Percentiles rank a stretch among this genome's conserved stretches.
Conservation (phyloP, 2,329 filamentous ascomycete genomes). For the Fonsecaea monophora region DNA sequence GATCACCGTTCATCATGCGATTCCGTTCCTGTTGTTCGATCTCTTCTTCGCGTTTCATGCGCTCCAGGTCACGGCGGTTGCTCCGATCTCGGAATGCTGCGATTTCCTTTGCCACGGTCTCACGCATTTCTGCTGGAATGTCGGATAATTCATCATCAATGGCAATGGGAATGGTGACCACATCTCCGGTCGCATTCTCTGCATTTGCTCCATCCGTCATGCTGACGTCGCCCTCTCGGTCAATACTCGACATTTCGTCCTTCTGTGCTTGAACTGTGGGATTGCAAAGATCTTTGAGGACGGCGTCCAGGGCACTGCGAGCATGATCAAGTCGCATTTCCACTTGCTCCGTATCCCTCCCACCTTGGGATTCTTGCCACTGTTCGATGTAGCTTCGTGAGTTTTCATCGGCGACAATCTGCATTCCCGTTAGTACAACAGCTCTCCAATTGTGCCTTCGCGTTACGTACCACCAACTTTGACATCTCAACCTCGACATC, state of each 20-base stretch:
- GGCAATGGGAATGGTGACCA: conserved; percentile 86
- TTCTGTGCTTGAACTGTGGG: conserved; percentile 61
- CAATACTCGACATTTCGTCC: conserved; percentile 56
- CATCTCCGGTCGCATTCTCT: conserved; percentile 62
- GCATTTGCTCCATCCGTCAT: conserved; percentile 66
- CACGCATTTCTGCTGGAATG: conserved; percentile 94
- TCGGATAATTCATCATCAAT: conserved; percentile 93
- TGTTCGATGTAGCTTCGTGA: conserved; percentile 86
- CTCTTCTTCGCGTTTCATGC: conserved; percentile 86
- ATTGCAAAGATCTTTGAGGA: conserved; percentile 74
- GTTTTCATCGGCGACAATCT: conserved; percentile 77
- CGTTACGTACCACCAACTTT: conserved; percentile 65
- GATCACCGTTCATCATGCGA: conserved; percentile 65
- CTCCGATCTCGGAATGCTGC: conserved; percentile 92
- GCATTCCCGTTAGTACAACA: conserved; percentile 37
- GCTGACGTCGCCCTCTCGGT: conserved; percentile 69
- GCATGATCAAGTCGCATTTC: conserved; percentile 75
- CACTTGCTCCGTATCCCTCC: conserved; percentile 65
- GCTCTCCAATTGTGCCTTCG: not conserved
- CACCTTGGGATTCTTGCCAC: conserved; percentile 71
- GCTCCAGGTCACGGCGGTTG: conserved; percentile 84
- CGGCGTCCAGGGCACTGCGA: conserved; percentile 69
- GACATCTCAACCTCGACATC: conserved; percentile 60
- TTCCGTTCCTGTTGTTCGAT: conserved; percentile 84
- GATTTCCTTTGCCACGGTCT: conserved; percentile 92